Base-by-base conservation (phyloP, 331 rosid genomes). In the Stylosanthes scabra region DNA sequence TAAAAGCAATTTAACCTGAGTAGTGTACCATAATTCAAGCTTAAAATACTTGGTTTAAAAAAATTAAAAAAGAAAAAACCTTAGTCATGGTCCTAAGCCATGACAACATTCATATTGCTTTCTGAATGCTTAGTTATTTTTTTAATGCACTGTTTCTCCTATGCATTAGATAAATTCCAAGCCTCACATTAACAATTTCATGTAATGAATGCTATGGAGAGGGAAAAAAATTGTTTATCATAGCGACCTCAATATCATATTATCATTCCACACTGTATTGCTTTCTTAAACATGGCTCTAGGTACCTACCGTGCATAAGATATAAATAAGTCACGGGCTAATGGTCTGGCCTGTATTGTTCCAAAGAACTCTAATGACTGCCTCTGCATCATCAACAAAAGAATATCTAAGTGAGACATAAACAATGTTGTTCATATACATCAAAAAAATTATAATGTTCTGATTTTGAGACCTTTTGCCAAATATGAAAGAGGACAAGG, bases 401-500 rank as follows among this genome's bases (percentile, higher is more conserved):
- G 78, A 79, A 62, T 60, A 59, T 4, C 28, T 12, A 65, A 60
- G 81, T 68, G 63, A 50, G 61, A 68, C 8, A 51, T 10, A 59
- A 20, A 63, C 62, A 29, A 25, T 46, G 58, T 15, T 60, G 8
- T 66, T 54, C 65, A 72, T 56, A 57, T 14, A 65, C 29, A 70
- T 68, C 15, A 78, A 20, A 37, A 55, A 57, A 80, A 59, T 51
- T 9, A 34, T 11, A 68, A 52, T 52, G 28, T 6, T 52, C n/a
- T 15, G 60, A 27, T 75, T 70, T 82, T 29, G 44, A 20, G 44
- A 81, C 99, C 95, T 87, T 94, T 84, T 88, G 97, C 97, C 91
- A 91, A 73, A 91, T 89, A 85, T 94, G 96, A 74, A 94, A 94
- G 28, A 94, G 87, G 74, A 88, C 97, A 80, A 94, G 96, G 80